Evolutionary conservation across 495 filamentous ascomycete species (phyloP), one percentile per base, ranked within the genome.

Genomic region (Friedmanniomyces simplex): DNA sequence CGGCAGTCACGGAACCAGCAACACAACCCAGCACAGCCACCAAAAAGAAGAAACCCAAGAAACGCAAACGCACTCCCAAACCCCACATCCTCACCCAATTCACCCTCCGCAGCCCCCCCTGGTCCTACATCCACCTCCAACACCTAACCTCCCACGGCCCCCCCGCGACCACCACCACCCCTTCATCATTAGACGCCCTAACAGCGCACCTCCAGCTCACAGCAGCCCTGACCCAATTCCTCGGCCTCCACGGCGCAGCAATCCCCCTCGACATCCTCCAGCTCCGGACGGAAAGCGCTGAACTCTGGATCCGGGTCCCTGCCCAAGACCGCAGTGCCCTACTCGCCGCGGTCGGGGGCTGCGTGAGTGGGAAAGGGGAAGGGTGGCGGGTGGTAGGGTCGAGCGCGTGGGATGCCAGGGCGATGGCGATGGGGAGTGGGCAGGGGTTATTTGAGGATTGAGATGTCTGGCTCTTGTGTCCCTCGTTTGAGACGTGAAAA

Each of bases 191-290:
- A 32, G 91, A 96, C 71, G 74, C 77, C 28, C 76, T 95, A 34
- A 91, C 88, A 47, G 79, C 81, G 32, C 84, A 83, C 37, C 79
- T 84, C 0, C 81, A 88, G 64, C 82, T 93, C 50, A 83, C 80
- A 21, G 69, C 84, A 28, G 85, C 89, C 0, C 73, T 96, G 0
- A 78, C 77, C 10, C 86, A 90, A 65, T 95, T 87, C 71, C 81
- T 96, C 20, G 91, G 91, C 10, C 64, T 85, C 30, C 80, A 81
- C 1, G 91, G 91, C 32, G 75, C 85, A 5, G 80, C 84, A 0
- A 88, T 96, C 21, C 73, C 85, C 0, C 70, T 96, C 58, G 91
- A 96, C 63, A 84, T 96, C 32, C 74, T 96, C 8, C 81, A 86
- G 43, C 74, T 96, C 8, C 81, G 86, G 43, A 70, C 86, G 4